Base-by-base conservation (phyloP, 257 asterid species). In the Knoxia roxburghii region DNA sequence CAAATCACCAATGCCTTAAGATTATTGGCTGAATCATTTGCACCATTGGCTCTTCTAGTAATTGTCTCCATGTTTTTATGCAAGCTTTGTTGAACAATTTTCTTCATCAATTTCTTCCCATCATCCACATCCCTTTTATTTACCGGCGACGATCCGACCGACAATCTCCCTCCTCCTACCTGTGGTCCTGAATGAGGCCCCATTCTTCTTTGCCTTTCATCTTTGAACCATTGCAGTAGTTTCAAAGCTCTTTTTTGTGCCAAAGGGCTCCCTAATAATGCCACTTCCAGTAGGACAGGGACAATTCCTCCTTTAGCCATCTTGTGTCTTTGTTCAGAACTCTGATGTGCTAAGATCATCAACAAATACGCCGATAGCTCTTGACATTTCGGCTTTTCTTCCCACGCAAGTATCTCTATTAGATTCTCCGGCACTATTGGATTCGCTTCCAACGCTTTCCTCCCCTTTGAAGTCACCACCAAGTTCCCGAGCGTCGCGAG, bases 161-260 rank as follows among this genome's bases (percentile, higher is more conserved):
- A 15, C 0, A 73, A 15, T 48, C 88, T 74, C 59, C 87, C 89
- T 10, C 4, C 89, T 10, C 4, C 87, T 9, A 78, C 81, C 68
- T 89, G 95, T 33, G 97, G 97, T 50, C 98, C 98, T 21, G 97
- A 89, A 60, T 87, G 96, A 7, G 89, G 89, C 27, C 90, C 97
- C 80, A 87, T 79, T 60, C 82, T 81, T 69, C 57, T 80, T 60
- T 78, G 93, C 58, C 96, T 61, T 3, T 87, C 98, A 37, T 88
- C 87, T 76, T 90, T 93, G 62, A 93, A 90, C 98, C 98, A 90
- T 56, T 90, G 96, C 27, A 93, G 69, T 46, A 93, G 67, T 78
- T 89, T 93, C 49, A 90, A 13, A 11, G 98, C 97, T 55, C 98
- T 80, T 67, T 86, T 93, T 66, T 84, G 96, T 5, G 90, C 96